Percentiles rank a stretch among this genome's conserved stretches.
phyloP scores from a whole-genome alignment of 2,329 filamentous ascomycete species.

The Claviceps sp. region DNA sequence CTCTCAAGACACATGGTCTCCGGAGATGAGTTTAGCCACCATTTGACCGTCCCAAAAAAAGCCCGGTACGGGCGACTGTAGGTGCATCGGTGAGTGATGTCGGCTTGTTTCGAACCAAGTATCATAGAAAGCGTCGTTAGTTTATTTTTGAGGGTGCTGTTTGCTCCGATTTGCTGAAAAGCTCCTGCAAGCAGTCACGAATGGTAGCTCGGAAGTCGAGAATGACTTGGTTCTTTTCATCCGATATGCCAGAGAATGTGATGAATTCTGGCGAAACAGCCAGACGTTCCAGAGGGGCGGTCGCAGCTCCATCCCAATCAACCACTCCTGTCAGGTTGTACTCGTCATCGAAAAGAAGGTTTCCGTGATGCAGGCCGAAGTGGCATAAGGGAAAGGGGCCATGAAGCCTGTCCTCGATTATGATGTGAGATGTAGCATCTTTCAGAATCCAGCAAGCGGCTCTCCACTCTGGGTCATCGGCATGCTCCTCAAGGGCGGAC shows the following conservation, averaged over 20 bases:
- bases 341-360: slow-evolving; percentile 6
- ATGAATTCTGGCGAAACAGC: slow-evolving; percentile 6
- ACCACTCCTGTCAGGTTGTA: slow-evolving; percentile 4
- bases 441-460: slow-evolving; percentile 5
- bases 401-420: slow-evolving; percentile 5
- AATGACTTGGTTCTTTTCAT: slow-evolving; percentile 3
- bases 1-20: slow-evolving; percentile 1
- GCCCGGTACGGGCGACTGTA: slow-evolving; percentile 5
- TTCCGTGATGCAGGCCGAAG: slow-evolving; percentile 5
- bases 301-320: slow-evolving; percentile 2
- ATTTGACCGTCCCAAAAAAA: slow-evolving; percentile 3
- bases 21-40: slow-evolving; percentile 2
- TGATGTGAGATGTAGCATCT: slow-evolving; percentile 4
- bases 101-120: slow-evolving; percentile 4
- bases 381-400: slow-evolving; percentile 6
- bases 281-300: slow-evolving; percentile 3
- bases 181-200: slow-evolving; percentile 3
- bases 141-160: background rate
- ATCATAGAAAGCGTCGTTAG: slow-evolving; percentile 5
- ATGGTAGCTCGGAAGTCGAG: slow-evolving; percentile 1
- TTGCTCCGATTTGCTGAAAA: slow-evolving; percentile 1
- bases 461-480: slow-evolving; percentile 4
- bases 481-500: slow-evolving; percentile 1
- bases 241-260: slow-evolving; percentile 3
- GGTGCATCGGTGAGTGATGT: slow-evolving; percentile 5